Base-by-base conservation (phyloP, 345 rosid species). In the Populus nigra region DNA sequence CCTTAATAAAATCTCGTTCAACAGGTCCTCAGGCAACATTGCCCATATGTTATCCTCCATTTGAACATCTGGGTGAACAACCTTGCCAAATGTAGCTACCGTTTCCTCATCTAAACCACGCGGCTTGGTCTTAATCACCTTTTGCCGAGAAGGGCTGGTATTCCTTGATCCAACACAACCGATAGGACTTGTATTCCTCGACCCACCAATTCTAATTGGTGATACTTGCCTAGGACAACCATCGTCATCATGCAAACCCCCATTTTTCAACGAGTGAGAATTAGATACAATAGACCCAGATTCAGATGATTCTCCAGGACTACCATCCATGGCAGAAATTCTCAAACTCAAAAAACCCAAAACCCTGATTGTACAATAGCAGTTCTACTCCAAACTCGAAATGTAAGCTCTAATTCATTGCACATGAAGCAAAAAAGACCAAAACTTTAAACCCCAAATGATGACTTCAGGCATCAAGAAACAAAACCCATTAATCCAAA, bases 1-100 rank as follows among this genome's bases (percentile, higher is more conserved):
- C 83, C 99, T 84, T 67, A 93, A 96, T 76, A 95, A 81, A 80
- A 95, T 91, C 86, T 95, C 97, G 80, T 91, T 91, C 69, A 95
- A 74, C 82, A 95, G 86, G 87, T 95, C 99, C 83, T 93, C 99
- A 0, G 99, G 99, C 82, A 94, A 86, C 99, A 93, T 89, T 17
- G 98, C 95, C 99, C 99, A 95, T 72, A 93, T 88, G 66, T 85
- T 86, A 81, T 95, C 97, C 75, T 91, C 98, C 99, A 93, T 95
- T 77, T 86, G 97, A 76, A 95, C 87, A 83, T 92, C 94, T 18
- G 87, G 87, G 41, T 85, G 89, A 66, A 80, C 83, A 29, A 79
- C 81, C 84, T 93, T 95, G 68, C 97, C 91, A 83, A 95, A 92
- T 53, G 97, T 89, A 82, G 96, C 88, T 18, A 82, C 89, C 0